Evolutionary conservation across 1,284 basidiomycete species (phyloP), one percentile per base, ranked within the genome.

Genomic region (Trametes pubescens): DNA sequence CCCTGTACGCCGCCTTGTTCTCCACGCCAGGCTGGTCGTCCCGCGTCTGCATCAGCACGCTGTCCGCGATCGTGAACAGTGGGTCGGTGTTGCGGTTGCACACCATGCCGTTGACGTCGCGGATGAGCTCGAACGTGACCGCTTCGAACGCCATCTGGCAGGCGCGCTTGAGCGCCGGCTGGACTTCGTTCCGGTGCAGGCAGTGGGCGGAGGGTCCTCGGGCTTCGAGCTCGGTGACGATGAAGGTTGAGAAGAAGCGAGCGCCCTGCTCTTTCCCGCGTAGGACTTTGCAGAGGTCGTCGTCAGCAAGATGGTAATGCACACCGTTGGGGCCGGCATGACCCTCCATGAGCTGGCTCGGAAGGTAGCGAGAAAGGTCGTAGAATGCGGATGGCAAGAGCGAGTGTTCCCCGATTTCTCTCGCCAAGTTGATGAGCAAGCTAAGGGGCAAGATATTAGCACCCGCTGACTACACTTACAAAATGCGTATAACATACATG

Each of bases 121-220:
- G 83, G 60, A 92, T 80, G 47, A 92, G 83, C 70, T 90, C 87
- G 69, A 89, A 89, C 4, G 86, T 90, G 65, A 89, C 84, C 22
- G 83, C 81, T 72, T 92, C 90, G 70, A 91, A 91, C 4, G 87
- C 87, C 35, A 86, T 80, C 72, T 88, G 87, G 73, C 90, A 92
- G 24, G 82, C 76, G 40, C 85, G 84, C 67, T 81, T 81, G 24
- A 74, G 76, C 24, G 78, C 66, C 0, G 78, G 75, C 64, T 84
- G 79, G 10, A 76, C 62, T 35, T 86, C 82, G 69, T 80, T 76
- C 22, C 78, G 78, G 70, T 85, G 79, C 13, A 82, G 66, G 73
- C 90, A 91, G 58, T 72, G 75, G 11, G 75, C 52, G 8, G 86
- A 84, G 7, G 86, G 78, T 29, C 79, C 71, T 57, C 89, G 80